Percentiles rank a stretch among this genome's conserved stretches.
phyloP scores from a whole-genome alignment of 2,329 filamentous ascomycete species.

The Elsinoe perseae region DNA sequence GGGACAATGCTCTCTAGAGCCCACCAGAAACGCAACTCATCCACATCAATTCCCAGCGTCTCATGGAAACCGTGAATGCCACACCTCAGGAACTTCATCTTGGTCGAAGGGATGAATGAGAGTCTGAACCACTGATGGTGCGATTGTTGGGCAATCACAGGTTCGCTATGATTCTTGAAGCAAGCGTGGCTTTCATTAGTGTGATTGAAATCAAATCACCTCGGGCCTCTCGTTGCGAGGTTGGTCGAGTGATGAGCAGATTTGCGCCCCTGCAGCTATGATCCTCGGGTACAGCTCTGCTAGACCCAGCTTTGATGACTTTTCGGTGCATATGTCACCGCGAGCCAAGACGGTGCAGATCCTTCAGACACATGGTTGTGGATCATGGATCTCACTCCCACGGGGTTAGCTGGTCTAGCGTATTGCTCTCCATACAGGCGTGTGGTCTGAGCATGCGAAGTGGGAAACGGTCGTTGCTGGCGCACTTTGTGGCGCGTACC shows the following conservation, averaged over 20 bases:
- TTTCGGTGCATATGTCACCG: constrained; percentile 1
- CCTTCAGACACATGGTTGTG: constrained; percentile 2
- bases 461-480: background rate
- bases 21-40: constrained; percentile 34
- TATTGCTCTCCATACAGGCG: background rate
- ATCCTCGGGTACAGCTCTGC: background rate
- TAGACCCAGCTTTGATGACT: background rate
- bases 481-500: background rate
- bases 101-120: background rate
- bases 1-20: constrained; percentile 24
- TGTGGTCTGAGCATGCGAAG: constrained; percentile 2
- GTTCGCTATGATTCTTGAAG: background rate
- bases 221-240: background rate
- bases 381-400: background rate
- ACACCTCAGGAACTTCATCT: constrained; percentile 28
- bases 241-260: background rate
- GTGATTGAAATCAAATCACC: background rate
- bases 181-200: constrained; percentile 3
- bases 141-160: background rate
- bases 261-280: background rate
- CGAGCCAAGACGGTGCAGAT: background rate
- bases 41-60: constrained; percentile 34
- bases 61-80: constrained; percentile 37
- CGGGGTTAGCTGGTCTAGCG: background rate
- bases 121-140: background rate